These are phyloP conservation scores for Pisolithus orientalis DNA, from an alignment of 768 basidiomycete genomes.

Conservation along the genomic window DNA sequence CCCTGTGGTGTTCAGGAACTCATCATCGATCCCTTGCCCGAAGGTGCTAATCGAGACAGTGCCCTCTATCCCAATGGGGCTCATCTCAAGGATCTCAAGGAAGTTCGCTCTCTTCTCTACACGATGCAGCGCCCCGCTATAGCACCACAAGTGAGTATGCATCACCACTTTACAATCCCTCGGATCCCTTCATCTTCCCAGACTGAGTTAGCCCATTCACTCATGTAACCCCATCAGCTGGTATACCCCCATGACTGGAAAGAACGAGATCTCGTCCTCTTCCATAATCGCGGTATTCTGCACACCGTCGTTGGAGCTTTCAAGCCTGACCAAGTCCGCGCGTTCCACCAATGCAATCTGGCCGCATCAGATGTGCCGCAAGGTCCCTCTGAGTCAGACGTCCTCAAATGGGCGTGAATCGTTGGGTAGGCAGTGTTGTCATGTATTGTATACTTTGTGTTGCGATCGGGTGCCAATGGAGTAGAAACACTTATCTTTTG, in stretches of 20 bases:
- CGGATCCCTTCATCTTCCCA: background rate
- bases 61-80: conserved; percentile 83
- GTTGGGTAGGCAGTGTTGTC: background rate
- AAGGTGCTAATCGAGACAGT: conserved; percentile 46
- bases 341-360: conserved; percentile 54
- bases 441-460: background rate
- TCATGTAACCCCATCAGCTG: conserved; percentile 33
- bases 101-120: conserved; percentile 72
- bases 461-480: background rate
- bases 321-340: conserved; percentile 38
- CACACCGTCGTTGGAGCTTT: conserved; percentile 69
- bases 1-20: conserved; percentile 70
- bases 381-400: conserved; percentile 42
- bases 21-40: conserved; percentile 66
- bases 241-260: conserved; percentile 90
- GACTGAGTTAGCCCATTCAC: background rate
- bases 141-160: conserved; percentile 50
- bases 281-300: conserved; percentile 67
- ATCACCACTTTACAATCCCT: background rate
- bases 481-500: background rate
- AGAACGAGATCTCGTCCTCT: conserved; percentile 58
- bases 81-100: conserved; percentile 62
- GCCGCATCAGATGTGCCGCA: conserved; percentile 44
- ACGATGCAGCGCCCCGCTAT: conserved; percentile 88
- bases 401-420: conserved; percentile 36